Evolutionary conservation across 2,329 filamentous ascomycete species (phyloP).

Genomic region (Davidsoniella australis): DNA sequence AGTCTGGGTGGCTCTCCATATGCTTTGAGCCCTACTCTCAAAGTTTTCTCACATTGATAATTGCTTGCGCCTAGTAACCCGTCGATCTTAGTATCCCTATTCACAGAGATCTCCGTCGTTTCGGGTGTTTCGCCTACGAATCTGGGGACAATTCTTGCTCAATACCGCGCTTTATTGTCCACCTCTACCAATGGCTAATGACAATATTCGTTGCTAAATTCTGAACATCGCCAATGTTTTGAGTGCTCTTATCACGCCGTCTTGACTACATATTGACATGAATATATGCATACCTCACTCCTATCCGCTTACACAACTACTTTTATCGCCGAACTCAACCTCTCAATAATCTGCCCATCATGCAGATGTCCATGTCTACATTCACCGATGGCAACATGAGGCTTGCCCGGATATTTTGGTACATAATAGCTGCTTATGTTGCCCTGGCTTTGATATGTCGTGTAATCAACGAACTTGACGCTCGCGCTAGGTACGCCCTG

Average conservation of each 20-base stretch:
- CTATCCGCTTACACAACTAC: not conserved
- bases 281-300: not conserved
- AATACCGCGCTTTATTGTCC: not conserved
- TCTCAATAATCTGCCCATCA: constrained; percentile 4
- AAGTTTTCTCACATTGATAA: too few species aligned
- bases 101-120: too few species aligned
- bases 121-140: too few species aligned
- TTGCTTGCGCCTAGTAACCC: too few species aligned
- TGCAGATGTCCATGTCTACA: constrained; percentile 19
- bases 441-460: constrained; percentile 26
- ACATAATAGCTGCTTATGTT: constrained; percentile 34
- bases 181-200: not conserved
- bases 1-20: too few species aligned
- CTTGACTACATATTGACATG: not conserved
- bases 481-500: constrained; percentile 23
- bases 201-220: not conserved
- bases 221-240: not conserved
- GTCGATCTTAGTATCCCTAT: too few species aligned
- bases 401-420: constrained; percentile 41
- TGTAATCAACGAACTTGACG: constrained; percentile 26
- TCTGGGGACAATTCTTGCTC: too few species aligned
- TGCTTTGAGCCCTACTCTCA: too few species aligned
- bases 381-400: constrained; percentile 27
- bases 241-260: not conserved
- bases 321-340: not conserved